phyloP scores from a whole-genome alignment of 305 asterid species.

The Fraxinus ornus region DNA sequence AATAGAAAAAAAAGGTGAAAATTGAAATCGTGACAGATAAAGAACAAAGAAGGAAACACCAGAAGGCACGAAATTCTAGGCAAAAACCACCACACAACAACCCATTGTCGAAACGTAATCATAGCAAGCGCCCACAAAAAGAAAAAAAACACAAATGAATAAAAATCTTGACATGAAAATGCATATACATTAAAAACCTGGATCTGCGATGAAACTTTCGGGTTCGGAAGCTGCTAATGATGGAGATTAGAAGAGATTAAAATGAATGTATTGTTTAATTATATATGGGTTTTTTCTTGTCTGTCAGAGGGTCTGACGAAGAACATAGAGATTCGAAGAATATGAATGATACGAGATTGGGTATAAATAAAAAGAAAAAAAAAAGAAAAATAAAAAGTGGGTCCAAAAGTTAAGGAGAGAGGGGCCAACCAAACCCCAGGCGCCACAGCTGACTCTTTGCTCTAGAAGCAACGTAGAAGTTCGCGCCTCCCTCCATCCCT shows the following conservation, averaged over 20 bases:
- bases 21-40: not conserved
- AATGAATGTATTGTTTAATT: not conserved
- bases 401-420: not conserved
- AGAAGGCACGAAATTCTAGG: not conserved
- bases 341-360: not conserved
- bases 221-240: not conserved
- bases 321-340: not conserved
- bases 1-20: not conserved
- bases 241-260: not conserved
- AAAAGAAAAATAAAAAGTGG: not conserved
- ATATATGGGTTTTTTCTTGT: not conserved
- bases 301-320: not conserved
- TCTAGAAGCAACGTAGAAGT: not conserved
- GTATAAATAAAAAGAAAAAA: not conserved
- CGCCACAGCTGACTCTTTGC: not conserved
- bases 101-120: not conserved
- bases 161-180: not conserved
- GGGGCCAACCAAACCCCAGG: conserved; percentile 27
- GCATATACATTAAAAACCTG: not conserved
- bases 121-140: not conserved
- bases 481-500: not conserved
- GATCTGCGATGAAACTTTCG: not conserved
- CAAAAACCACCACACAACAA: not conserved
- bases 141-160: not conserved
- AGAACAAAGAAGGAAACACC: not conserved